phyloP scores from a whole-genome alignment of 1,284 basidiomycete genomes.

The Cerrena zonata region DNA sequence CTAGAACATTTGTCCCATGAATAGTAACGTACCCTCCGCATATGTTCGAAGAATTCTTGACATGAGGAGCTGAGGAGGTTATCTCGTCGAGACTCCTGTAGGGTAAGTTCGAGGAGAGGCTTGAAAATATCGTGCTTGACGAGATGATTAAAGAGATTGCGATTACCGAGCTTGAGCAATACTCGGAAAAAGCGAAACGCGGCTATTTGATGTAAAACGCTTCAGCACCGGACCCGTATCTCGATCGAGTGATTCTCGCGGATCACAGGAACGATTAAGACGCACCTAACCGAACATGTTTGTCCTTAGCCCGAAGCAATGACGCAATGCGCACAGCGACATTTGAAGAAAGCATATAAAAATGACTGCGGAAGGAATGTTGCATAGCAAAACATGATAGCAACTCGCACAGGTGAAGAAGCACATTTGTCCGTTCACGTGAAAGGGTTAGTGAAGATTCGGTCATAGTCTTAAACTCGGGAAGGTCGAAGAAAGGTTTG shows the following conservation, averaged over 20 bases:
- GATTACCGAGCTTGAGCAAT: constrained; percentile 80
- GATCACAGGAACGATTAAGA: constrained; percentile 12
- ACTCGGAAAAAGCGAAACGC: constrained; percentile 88
- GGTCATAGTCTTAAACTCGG: constrained; percentile 64
- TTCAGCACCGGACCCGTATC: constrained; percentile 4
- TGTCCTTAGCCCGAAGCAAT: constrained; percentile 80
- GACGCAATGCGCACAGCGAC: constrained; percentile 70
- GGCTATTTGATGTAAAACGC: constrained; percentile 40
- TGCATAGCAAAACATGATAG: constrained; percentile 83
- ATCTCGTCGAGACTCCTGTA: constrained; percentile 79
- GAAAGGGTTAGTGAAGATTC: constrained; percentile 52
- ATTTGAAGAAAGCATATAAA: constrained; percentile 79
- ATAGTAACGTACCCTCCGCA: constrained; percentile 66
- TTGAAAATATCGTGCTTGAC: constrained; percentile 81
- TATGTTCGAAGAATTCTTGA: constrained; percentile 90
- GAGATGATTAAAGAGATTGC: constrained; percentile 80
- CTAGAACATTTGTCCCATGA: constrained; percentile 3
- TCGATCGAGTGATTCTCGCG: constrained; percentile 6
- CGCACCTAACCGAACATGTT: constrained; percentile 84
- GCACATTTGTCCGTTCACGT: constrained; percentile 71
- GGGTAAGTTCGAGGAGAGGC: constrained; percentile 77
- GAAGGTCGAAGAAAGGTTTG: constrained; percentile 72
- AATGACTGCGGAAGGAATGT: constrained; percentile 87
- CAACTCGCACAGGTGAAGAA: constrained; percentile 83
- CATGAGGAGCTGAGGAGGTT: constrained; percentile 92